A percentile compares a stretch with the other conserved stretches of the same genome.
Evolutionary conservation across 176 grass and related monocot species (phyloP).

Genomic region (Oryza rufipogon): DNA sequence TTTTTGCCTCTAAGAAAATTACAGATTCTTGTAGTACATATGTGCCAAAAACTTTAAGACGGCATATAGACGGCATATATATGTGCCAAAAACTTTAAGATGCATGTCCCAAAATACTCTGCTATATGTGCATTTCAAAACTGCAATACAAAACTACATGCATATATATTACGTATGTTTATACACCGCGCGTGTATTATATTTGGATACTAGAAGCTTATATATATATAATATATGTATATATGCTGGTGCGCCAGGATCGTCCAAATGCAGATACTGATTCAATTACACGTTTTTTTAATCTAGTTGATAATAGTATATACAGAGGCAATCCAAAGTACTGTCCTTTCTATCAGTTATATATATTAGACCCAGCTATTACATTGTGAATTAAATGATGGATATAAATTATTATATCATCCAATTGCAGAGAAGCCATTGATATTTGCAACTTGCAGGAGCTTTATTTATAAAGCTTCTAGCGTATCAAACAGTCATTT

Average conservation of each 20-base stretch:
- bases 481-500: not conserved
- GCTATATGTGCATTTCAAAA: too few relatives aligned
- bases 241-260: not conserved
- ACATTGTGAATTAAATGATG: not conserved
- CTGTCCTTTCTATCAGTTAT: not conserved
- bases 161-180: too few relatives aligned
- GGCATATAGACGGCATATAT: too few relatives aligned
- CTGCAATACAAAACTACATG: too few relatives aligned
- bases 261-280: not conserved
- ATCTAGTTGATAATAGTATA: not conserved
- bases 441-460: constrained; percentile 6
- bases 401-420: not conserved
- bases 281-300: not conserved
- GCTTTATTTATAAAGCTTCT: not conserved
- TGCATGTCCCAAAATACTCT: too few relatives aligned
- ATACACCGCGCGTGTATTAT: too few relatives aligned
- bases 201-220: too few relatives aligned
- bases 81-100: too few relatives aligned
- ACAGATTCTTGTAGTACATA: too few relatives aligned
- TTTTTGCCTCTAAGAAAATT: too few relatives aligned
- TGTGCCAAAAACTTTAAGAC: too few relatives aligned
- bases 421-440: not conserved
- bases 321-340: not conserved
- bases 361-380: not conserved
- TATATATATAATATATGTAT: not conserved